Percentiles rank a stretch among this genome's conserved stretches.
phyloP scores from a whole-genome alignment of 2,329 filamentous ascomycete genomes.

The Alternaria tenuissima region DNA sequence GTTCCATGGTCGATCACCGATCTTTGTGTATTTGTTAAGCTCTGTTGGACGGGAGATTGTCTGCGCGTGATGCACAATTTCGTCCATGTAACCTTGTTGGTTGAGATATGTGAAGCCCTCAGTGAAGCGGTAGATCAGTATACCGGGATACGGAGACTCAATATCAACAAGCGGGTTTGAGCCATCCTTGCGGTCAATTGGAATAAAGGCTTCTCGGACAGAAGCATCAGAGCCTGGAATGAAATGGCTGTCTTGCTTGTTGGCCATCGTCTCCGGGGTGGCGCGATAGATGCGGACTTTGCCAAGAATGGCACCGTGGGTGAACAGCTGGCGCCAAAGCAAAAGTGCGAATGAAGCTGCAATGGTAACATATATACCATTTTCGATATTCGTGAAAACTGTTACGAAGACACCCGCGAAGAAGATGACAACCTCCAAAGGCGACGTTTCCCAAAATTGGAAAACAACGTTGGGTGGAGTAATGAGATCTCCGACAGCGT shows the following conservation, averaged over 20 bases:
- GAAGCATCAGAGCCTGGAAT: conserved; percentile 13
- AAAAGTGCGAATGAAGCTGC: conserved; percentile 78
- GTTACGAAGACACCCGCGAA: conserved; percentile 92
- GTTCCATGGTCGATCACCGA: conserved; percentile 85
- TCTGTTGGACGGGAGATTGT: conserved; percentile 78
- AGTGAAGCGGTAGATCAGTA: conserved; percentile 95
- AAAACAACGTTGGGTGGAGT: conserved; percentile 91
- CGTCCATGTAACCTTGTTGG: conserved; percentile 85
- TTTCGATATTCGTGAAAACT: conserved; percentile 86
- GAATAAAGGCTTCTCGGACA: conserved; percentile 61
- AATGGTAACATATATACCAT: conserved; percentile 90
- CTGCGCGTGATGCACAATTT: conserved; percentile 59
- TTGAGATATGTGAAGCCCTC: conserved; percentile 98
- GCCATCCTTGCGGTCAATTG: conserved; percentile 85
- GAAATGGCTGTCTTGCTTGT: conserved; percentile 30
- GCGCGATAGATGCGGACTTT: conserved; percentile 85
- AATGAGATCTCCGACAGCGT: conserved; percentile 91
- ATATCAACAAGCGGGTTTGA: conserved; percentile 85
- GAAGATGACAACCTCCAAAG: conserved; percentile 90
- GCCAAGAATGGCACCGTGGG: conserved; percentile 79
- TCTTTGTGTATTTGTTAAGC: conserved; percentile 65
- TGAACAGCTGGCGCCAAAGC: conserved; percentile 83
- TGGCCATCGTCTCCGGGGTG: conserved; percentile 76
- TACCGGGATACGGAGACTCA: conserved; percentile 84
- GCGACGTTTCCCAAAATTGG: conserved; percentile 93